phyloP scores from a whole-genome alignment of 768 basidiomycete species.

The Collybia sordida region DNA sequence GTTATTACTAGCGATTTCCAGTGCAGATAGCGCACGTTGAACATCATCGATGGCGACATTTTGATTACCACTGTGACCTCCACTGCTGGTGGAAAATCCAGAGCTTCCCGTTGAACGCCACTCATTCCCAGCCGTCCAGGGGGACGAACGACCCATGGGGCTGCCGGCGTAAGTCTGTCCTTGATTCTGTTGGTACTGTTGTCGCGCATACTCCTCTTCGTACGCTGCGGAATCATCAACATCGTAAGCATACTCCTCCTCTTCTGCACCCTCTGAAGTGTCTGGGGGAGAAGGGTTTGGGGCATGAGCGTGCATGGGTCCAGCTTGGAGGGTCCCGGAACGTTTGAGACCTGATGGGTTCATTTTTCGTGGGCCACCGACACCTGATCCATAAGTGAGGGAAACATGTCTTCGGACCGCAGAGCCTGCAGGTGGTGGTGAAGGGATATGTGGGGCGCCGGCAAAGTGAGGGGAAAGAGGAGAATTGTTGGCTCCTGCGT shows the following conservation, averaged over 20 bases:
- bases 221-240: conserved; percentile 50
- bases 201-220: conserved; percentile 57
- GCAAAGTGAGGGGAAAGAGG: conserved; percentile 67
- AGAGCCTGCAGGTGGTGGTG: conserved; percentile 69
- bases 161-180: conserved; percentile 47
- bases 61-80: conserved; percentile 17
- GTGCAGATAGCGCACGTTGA: conserved; percentile 65
- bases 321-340: conserved; percentile 70
- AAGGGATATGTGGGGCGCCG: conserved; percentile 50
- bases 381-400: conserved; percentile 67
- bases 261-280: conserved; percentile 38
- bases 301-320: conserved; percentile 35
- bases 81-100: conserved; percentile 7
- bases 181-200: conserved; percentile 33
- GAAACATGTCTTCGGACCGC: conserved; percentile 80
- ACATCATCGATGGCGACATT: conserved; percentile 67
- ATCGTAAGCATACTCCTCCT: conserved; percentile 55
- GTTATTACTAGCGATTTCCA: conserved; percentile 54
- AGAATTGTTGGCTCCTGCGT: conserved; percentile 47
- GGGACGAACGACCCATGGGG: conserved; percentile 61
- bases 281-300: conserved; percentile 41
- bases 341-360: conserved; percentile 59
- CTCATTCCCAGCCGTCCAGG: conserved; percentile 64
- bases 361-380: conserved; percentile 50
- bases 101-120: conserved; percentile 47